Percentiles rank a stretch among this genome's conserved stretches.
phyloP scores from a whole-genome alignment of 2,329 filamentous ascomycete species.

The Grosmannia clavigera region DNA sequence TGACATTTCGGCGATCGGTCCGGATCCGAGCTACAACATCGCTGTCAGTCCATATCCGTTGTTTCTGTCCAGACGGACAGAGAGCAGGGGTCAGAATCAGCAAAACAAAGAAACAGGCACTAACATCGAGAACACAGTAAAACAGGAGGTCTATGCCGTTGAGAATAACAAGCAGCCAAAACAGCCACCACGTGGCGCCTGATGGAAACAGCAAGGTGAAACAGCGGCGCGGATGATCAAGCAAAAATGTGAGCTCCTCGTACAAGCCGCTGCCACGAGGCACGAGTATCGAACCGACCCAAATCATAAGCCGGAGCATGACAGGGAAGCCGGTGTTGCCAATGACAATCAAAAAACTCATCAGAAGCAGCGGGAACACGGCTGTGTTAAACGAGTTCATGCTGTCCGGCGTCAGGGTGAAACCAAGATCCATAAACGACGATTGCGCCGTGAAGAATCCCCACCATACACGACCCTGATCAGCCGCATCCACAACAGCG shows the following conservation, averaged over 20 bases:
- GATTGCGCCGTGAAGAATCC: conserved; percentile 80
- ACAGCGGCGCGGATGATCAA: conserved; percentile 90
- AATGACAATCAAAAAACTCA: conserved; percentile 81
- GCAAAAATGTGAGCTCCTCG: conserved; percentile 81
- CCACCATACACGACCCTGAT: conserved; percentile 71
- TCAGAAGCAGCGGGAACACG: conserved; percentile 60
- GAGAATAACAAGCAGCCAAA: conserved; percentile 68
- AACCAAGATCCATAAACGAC: conserved; percentile 90
- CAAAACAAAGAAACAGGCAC: conserved; percentile 19
- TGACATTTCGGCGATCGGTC: conserved; percentile 54
- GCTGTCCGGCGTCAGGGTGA: conserved; percentile 82
- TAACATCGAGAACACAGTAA: conserved; percentile 82
- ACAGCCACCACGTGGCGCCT: conserved; percentile 89
- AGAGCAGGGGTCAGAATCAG: neutral
- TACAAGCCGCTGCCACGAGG: conserved; percentile 58
- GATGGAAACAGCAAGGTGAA: conserved; percentile 91
- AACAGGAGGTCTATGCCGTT: conserved; percentile 81
- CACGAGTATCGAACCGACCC: conserved; percentile 57
- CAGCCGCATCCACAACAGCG: conserved; percentile 45
- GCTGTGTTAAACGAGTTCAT: conserved; percentile 82
- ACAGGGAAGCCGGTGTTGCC: conserved; percentile 94
- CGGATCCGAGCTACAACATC: conserved; percentile 50
- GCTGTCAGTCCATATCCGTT: neutral
- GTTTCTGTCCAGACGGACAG: neutral
- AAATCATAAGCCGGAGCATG: conserved; percentile 89